Percentiles rank a stretch among this genome's conserved stretches.
Conservation (phyloP, 257 asterid species). For the Gentiana macrophylla region DNA sequence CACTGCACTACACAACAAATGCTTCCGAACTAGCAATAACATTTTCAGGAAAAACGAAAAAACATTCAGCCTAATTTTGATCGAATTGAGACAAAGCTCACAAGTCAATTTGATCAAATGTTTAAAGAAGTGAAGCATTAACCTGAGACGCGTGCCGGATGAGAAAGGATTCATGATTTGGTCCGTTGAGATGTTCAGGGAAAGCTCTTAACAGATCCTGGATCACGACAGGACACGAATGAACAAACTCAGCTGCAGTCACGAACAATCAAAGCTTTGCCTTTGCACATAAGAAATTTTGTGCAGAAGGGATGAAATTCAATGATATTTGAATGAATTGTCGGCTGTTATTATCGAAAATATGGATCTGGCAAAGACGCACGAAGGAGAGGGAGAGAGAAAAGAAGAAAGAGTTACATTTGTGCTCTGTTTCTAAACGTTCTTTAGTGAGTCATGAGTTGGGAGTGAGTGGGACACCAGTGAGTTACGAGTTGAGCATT, state of each 20-base stretch:
- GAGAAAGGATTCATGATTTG: conserved; percentile 88
- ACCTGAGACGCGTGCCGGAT: conserved; percentile 87
- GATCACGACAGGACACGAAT: conserved; percentile 12
- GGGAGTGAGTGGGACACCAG: too few relatives aligned
- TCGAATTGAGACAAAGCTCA: conserved; percentile 4
- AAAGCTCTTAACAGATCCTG: conserved; percentile 32
- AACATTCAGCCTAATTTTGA: neutral
- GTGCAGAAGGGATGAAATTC: conserved; percentile 5
- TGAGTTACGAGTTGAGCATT: too few relatives aligned
- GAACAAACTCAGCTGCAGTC: neutral
- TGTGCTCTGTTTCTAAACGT: too few relatives aligned
- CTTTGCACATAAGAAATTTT: neutral
- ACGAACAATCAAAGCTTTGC: neutral
- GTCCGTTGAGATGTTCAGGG: conserved; percentile 47
- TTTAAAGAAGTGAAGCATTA: conserved; percentile 6
- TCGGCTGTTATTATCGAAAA: too few relatives aligned
- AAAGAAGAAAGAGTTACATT: neutral
- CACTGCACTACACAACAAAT: conserved; percentile 1
- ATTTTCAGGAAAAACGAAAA: neutral
- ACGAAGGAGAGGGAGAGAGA: conserved; percentile 4
- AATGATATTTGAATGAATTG: neutral
- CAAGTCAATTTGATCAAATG: neutral
- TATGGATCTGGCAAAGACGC: neutral
- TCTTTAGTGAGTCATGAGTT: too few relatives aligned
- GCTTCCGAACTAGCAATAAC: neutral